These are phyloP conservation scores for Taxillus chinensis DNA, from an alignment of 164 flowering plant genomes.

Conservation along the genomic window DNA sequence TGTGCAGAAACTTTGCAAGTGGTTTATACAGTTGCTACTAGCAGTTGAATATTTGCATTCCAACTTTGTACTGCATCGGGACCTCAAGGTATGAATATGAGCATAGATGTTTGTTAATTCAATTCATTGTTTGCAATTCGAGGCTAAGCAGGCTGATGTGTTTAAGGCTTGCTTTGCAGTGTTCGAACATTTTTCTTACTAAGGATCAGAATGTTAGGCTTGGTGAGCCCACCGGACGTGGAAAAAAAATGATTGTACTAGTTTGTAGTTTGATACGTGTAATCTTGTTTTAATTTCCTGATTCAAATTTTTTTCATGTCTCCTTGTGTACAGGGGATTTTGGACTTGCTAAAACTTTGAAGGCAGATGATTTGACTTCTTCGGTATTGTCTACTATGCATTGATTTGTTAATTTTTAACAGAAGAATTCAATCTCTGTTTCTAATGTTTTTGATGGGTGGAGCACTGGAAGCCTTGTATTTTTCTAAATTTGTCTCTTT, in stretches of 20 bases:
- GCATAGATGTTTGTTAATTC: neutral
- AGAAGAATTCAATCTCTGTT: neutral
- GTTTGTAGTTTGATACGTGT: neutral
- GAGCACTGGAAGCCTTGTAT: neutral
- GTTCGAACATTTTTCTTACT: constrained; percentile 96
- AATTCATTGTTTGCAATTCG: neutral
- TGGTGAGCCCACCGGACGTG: constrained; percentile 38
- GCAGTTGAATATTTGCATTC: constrained; percentile 95
- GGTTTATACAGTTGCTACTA: constrained; percentile 84
- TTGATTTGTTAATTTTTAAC: neutral
- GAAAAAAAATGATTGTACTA: neutral
- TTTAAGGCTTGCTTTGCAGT: constrained; percentile 34
- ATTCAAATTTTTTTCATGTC: neutral
- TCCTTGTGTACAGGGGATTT: constrained; percentile 68
- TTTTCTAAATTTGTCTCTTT: too few species aligned
- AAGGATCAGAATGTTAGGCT: constrained; percentile 93
- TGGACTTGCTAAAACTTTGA: constrained; percentile 94
- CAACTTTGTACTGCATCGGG: constrained; percentile 87
- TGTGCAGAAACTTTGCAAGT: constrained; percentile 89
- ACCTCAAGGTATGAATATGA: constrained; percentile 59
- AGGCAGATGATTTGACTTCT: constrained; percentile 96
- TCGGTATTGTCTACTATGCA: constrained; percentile 43
- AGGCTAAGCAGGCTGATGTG: constrained; percentile 12
- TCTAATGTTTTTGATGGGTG: constrained; percentile 18
- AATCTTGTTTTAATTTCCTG: neutral